Base-by-base conservation (phyloP, 2,329 filamentous ascomycete genomes). In the Cladosporium phlei region DNA sequence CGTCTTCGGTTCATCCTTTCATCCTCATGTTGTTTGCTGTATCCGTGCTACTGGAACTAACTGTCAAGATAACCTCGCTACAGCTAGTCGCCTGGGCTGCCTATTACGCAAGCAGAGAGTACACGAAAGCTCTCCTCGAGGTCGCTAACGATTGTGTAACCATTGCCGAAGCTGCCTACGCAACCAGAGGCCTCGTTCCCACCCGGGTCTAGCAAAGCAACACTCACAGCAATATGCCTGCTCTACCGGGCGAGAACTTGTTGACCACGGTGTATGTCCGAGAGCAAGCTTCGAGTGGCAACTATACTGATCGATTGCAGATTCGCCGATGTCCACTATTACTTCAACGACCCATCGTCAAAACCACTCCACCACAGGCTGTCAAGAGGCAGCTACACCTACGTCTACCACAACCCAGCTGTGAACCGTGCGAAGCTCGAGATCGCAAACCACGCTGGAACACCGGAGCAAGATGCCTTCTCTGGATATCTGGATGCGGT, bases 301-400 rank as follows among this genome's bases (percentile, higher is more conserved):
- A 14, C 24, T 9, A 6, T 20, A 22, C 42, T 45, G 5, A 45
- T 37, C 30, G 11, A 21, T 9, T 8, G n/a, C 52, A 90, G 86
- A 59, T 89, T 87, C 59, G 84, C 79, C 52, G 86, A 91, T 60
- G 64, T 89, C 45, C 86, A 90, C 65, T 90, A 89, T 66, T 88
- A 82, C 66, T 88, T 89, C 67, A 76, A 78, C 20, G 76, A 81
- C n/a, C 81, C 83, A 2, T 74, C 75, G 5, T 72, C 76, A 47
- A 80, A 76, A 47, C 85, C 86, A 22, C 79, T 76, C n/a, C 86
- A 90, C 64, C 84, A 90, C 65, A 81, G 86, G 42, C 90, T 91
- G 65, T 83, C 88, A 65, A 86, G 85, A 64, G 78, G 82, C 37
- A 89, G 85, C 6, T 90, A 90, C 63, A 77, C 90, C 48, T 90